Evolutionary conservation across 2,329 filamentous ascomycete species (phyloP).

Genomic region (Purpureocillium lavendulum): DNA sequence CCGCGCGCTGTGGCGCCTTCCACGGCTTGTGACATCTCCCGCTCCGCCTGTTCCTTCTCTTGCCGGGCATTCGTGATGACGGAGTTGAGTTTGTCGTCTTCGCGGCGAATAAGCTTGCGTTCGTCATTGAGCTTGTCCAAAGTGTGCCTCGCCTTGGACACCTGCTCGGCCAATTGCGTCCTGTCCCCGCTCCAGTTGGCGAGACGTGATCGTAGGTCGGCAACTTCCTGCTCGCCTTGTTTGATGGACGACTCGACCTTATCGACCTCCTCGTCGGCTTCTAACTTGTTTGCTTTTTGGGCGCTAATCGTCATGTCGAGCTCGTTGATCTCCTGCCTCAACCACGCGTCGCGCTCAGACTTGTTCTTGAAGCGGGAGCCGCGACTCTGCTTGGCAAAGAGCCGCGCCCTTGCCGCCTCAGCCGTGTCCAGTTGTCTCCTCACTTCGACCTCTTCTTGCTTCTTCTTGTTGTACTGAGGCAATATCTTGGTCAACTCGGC

Average conservation of each 20-base stretch:
- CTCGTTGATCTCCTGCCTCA: slow-evolving; percentile 73
- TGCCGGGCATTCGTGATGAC: slow-evolving; percentile 66
- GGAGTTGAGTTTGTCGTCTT: slow-evolving; percentile 79
- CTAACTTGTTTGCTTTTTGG: slow-evolving; percentile 76
- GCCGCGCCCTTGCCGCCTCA: slow-evolving; percentile 64
- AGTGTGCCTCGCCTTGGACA: slow-evolving; percentile 68
- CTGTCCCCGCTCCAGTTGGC: slow-evolving; percentile 73
- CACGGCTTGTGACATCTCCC: slow-evolving; percentile 73
- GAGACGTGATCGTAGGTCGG: slow-evolving; percentile 60
- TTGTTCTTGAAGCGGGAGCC: slow-evolving; percentile 84
- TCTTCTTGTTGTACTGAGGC: slow-evolving; percentile 68
- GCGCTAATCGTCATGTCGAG: slow-evolving; percentile 67
- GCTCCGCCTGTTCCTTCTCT: slow-evolving; percentile 71
- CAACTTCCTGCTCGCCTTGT: slow-evolving; percentile 64
- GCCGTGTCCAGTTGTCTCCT: slow-evolving; percentile 67
- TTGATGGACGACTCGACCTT: slow-evolving; percentile 64
- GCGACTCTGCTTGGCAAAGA: slow-evolving; percentile 88
- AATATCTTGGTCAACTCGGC: slow-evolving; percentile 64
- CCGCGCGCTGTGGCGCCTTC: slow-evolving; percentile 82
- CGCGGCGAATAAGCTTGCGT: slow-evolving; percentile 77
- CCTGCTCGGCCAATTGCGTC: slow-evolving; percentile 62
- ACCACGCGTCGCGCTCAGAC: slow-evolving; percentile 75
- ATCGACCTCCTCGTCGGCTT: slow-evolving; percentile 74
- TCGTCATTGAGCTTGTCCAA: slow-evolving; percentile 77
- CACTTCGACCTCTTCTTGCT: slow-evolving; percentile 62